Percentiles rank a stretch among this genome's conserved stretches.
Evolutionary conservation across 305 asterid species (phyloP).

Genomic region (Fraxinus velutina): DNA sequence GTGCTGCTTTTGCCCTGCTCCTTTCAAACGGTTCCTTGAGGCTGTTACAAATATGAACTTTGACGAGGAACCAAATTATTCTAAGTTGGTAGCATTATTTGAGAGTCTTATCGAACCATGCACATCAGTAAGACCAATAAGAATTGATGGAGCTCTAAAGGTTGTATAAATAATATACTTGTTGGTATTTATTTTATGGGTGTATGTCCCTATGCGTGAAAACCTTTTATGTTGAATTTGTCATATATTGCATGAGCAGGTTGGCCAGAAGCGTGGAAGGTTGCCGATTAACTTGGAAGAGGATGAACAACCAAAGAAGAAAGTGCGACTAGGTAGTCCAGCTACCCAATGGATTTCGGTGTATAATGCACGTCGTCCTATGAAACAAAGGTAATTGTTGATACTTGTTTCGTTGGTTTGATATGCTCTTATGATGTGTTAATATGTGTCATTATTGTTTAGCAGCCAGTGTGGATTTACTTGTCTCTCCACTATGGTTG

Average conservation of each 20-base stretch:
- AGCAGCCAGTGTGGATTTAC: not conserved
- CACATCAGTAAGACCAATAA: too few species aligned
- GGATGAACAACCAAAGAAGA: slow-evolving; percentile 97
- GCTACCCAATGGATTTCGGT: slow-evolving; percentile 98
- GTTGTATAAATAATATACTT: too few species aligned
- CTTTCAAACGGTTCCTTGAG: too few species aligned
- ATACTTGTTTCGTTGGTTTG: slow-evolving; percentile 6
- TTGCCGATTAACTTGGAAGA: slow-evolving; percentile 90
- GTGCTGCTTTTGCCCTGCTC: too few species aligned
- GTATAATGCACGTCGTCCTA: slow-evolving; percentile 92
- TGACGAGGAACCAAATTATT: too few species aligned
- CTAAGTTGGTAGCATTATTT: too few species aligned
- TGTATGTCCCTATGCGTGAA: not conserved
- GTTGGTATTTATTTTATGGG: not conserved
- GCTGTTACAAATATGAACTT: too few species aligned
- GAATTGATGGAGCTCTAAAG: too few species aligned
- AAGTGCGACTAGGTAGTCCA: slow-evolving; percentile 93
- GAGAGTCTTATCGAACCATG: too few species aligned
- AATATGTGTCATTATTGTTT: not conserved
- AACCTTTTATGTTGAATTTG: slow-evolving; percentile 10
- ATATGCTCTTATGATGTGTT: not conserved
- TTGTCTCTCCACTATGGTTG: not conserved
- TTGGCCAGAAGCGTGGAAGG: slow-evolving; percentile 96
- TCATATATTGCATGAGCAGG: slow-evolving; percentile 42
- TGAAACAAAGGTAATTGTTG: slow-evolving; percentile 77